Evolutionary conservation across 106 monocot species (phyloP).

Genomic region (Allium fistulosum): DNA sequence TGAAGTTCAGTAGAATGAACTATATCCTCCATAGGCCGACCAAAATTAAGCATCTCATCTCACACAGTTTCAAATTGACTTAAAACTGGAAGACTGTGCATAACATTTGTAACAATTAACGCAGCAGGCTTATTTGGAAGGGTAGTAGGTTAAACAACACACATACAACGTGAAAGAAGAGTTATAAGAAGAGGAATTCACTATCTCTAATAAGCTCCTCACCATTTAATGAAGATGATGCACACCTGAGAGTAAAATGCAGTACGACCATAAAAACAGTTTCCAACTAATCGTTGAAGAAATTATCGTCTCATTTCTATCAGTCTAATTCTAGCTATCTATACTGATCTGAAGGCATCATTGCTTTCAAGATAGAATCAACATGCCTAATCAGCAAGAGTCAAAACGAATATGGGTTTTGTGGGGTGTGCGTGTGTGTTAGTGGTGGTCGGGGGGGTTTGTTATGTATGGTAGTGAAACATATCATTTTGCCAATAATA

Average conservation of each 20-base stretch:
- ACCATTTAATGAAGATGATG: constrained; percentile 92
- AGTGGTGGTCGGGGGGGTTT: too few relatives aligned
- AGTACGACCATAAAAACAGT: constrained; percentile 1
- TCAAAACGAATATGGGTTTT: too few relatives aligned
- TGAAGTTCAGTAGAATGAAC: constrained; percentile 91
- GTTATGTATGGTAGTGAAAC: too few relatives aligned
- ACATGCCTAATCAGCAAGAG: too few relatives aligned
- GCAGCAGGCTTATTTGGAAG: constrained; percentile 83
- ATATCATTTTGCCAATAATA: too few relatives aligned
- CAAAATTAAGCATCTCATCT: constrained; percentile 81
- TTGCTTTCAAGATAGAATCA: too few relatives aligned
- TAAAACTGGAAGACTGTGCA: constrained; percentile 77
- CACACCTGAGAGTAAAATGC: constrained; percentile 46
- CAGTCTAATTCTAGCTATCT: too few relatives aligned
- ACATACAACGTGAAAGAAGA: constrained; percentile 93
- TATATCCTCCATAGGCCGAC: constrained; percentile 78
- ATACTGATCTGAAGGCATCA: too few relatives aligned
- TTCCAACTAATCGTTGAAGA: too few relatives aligned
- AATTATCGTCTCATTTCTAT: too few relatives aligned
- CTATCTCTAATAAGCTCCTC: constrained; percentile 96
- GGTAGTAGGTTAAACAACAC: constrained; percentile 91
- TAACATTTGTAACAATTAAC: constrained; percentile 88
- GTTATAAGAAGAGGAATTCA: constrained; percentile 78
- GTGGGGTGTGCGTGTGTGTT: too few relatives aligned
- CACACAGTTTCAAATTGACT: constrained; percentile 92